Evolutionary conservation across 2,329 filamentous ascomycete genomes (phyloP).

Genomic region (Arthroderma sp.): DNA sequence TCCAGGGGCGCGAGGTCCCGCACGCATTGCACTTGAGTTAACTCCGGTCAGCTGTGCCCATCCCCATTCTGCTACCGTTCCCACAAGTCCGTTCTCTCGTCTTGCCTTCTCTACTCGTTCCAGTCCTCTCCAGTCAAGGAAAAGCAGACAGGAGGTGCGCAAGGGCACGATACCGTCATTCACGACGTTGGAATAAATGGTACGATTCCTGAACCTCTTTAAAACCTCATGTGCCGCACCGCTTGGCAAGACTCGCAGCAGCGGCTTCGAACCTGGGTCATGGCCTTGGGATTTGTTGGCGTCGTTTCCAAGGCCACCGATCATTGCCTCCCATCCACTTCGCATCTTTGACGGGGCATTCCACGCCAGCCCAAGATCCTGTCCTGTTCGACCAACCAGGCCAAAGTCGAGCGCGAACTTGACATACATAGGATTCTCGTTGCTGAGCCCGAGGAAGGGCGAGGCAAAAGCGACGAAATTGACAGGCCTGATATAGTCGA

Average conservation of each 20-base stretch:
- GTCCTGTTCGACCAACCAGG: slow-evolving; percentile 85
- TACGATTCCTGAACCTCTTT: slow-evolving; percentile 78
- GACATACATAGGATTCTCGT: slow-evolving; percentile 95
- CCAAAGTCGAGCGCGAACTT: slow-evolving; percentile 96
- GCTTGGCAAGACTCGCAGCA: slow-evolving; percentile 78
- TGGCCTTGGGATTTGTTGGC: slow-evolving; percentile 42
- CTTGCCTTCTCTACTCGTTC: slow-evolving; percentile 89
- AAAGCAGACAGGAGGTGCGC: slow-evolving; percentile 88
- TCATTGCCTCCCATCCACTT: slow-evolving; percentile 79
- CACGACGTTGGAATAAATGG: slow-evolving; percentile 91
- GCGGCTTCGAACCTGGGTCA: slow-evolving; percentile 73
- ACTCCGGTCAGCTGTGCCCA: slow-evolving; percentile 80
- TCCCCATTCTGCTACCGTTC: slow-evolving; percentile 84
- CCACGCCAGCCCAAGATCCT: slow-evolving; percentile 92
- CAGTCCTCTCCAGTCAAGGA: slow-evolving; percentile 90
- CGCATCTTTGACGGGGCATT: slow-evolving; percentile 71
- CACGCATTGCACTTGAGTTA: slow-evolving; percentile 40
- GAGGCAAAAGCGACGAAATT: slow-evolving; percentile 85
- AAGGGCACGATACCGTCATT: slow-evolving; percentile 95
- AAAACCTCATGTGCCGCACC: slow-evolving; percentile 81
- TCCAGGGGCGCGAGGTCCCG: slow-evolving; percentile 13
- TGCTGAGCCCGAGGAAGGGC: slow-evolving; percentile 81
- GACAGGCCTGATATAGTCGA: slow-evolving; percentile 69
- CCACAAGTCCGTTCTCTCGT: slow-evolving; percentile 79
- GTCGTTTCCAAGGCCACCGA: slow-evolving; percentile 63